A percentile compares a stretch with the other conserved stretches of the same genome.
Evolutionary conservation across 2,329 filamentous ascomycete genomes (phyloP).

Genomic region (Hirsutella minnesotensis): DNA sequence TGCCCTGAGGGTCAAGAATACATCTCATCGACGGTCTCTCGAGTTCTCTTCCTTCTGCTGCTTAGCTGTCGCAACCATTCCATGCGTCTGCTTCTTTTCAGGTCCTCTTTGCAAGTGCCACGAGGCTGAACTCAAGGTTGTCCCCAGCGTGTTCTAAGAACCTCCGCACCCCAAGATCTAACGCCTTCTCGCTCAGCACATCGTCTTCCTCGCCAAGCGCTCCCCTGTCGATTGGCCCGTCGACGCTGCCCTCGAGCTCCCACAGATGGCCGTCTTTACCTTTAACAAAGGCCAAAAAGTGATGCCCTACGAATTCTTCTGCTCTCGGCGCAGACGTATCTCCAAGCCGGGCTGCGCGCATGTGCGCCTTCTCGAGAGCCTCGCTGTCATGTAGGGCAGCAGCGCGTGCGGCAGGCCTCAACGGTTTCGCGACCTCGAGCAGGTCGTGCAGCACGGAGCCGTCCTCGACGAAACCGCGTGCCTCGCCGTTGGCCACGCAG

Average conservation of each 20-base stretch:
- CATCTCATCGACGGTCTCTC: too few species aligned
- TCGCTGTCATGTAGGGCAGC: slow-evolving; percentile 59
- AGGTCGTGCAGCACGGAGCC: slow-evolving; percentile 46
- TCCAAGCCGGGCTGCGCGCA: slow-evolving; percentile 54
- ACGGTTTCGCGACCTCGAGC: slow-evolving; percentile 46
- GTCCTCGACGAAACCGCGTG: slow-evolving; percentile 39
- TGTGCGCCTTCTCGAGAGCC: slow-evolving; percentile 62
- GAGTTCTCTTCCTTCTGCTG: too few species aligned
- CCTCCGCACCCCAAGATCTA: slow-evolving; percentile 43
- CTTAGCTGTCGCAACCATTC: too few species aligned
- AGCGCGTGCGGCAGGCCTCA: slow-evolving; percentile 51
- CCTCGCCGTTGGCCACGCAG: slow-evolving; percentile 56
- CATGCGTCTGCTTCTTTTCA: not conserved
- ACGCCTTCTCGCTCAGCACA: slow-evolving; percentile 53
- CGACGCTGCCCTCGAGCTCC: slow-evolving; percentile 67
- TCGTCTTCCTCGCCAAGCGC: slow-evolving; percentile 42
- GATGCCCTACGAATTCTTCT: slow-evolving; percentile 52
- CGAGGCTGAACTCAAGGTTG: slow-evolving; percentile 26
- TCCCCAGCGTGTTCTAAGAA: slow-evolving; percentile 26
- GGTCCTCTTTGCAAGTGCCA: slow-evolving; percentile 19
- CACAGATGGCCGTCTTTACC: slow-evolving; percentile 52
- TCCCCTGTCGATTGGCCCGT: slow-evolving; percentile 61
- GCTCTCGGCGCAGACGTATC: slow-evolving; percentile 54
- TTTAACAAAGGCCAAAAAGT: slow-evolving; percentile 76
- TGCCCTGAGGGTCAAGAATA: too few species aligned